Evolutionary conservation across 164 flowering plant genomes (phyloP).

Genomic region (Vitis riparia): DNA sequence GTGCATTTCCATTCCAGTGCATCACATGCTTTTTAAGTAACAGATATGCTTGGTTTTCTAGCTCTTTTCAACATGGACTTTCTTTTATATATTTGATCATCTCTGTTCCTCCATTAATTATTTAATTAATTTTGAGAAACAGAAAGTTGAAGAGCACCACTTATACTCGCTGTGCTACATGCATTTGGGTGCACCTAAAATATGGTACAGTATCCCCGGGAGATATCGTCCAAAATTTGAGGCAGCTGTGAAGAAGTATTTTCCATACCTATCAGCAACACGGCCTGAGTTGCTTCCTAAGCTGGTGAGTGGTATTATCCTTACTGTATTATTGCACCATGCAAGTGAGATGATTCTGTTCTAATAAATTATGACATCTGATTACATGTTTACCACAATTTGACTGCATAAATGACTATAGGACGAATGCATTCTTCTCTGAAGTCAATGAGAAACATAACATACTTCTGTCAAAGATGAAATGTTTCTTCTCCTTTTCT

Average conservation of each 20-base stretch:
- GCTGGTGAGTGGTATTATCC: conserved; percentile 31
- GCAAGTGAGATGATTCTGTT: not conserved
- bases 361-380: not conserved
- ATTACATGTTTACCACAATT: not conserved
- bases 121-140: conserved; percentile 16
- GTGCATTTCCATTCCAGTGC: not conserved
- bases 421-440: not conserved
- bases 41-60: not conserved
- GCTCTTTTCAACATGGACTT: not conserved
- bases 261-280: conserved; percentile 23
- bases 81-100: not conserved
- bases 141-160: conserved; percentile 56
- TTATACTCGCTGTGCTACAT: conserved; percentile 45
- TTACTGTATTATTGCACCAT: not conserved
- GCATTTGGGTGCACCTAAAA: conserved; percentile 57
- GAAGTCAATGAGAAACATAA: not conserved
- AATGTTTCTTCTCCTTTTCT: not conserved
- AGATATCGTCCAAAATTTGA: conserved; percentile 30
- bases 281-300: conserved; percentile 32
- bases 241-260: conserved; percentile 33
- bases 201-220: conserved; percentile 53
- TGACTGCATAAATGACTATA: not conserved
- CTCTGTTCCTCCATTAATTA: not conserved
- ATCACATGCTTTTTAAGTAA: not conserved
- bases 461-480: not conserved